Evolutionary conservation across 352 stramenopile genomes (phyloP), one percentile per base, ranked within the genome.

Genomic region (Hyaloperonospora brassicae): DNA sequence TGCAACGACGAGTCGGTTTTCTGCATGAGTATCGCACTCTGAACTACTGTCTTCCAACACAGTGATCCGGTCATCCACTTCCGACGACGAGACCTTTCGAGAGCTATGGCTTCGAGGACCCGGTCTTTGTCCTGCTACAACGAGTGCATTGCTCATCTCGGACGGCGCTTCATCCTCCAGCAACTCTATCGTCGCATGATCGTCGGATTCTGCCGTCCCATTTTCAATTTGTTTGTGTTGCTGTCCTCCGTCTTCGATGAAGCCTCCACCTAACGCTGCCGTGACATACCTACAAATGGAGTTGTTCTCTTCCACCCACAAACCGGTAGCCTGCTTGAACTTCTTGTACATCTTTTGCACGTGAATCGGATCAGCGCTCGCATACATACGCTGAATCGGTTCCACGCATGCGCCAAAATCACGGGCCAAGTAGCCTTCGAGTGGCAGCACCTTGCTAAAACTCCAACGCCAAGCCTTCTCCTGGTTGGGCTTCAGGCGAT

Each of bases 271-370:
- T 12, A 90, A 63, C 8, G 80, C 74, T 38, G 80, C 75, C 11
- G 74, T 81, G 22, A 89, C 81, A 59, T 93, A 80, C 17, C 71
- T 70, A 42, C 83, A 93, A 41, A 93, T 88, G 17, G 75, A 80
- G 43, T 63, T 90, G 61, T 93, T 93, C 64, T 93, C 83, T 41
- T 89, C 59, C 35, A 93, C 83, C 83, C 83, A 93, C 66, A 88
- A 73, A 9, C 83, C 83, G 14, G 83, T 90, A 13, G 79, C 79
- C 39, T 89, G 72, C 23, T 85, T 84, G 52, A 93, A 93, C 62
- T 93, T 78, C 64, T 88, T 85, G 61, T 86, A 88, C 73, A 93
- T 82, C 61, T 88, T 86, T 62, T 93, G 79, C 17, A 93, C 83
- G 40, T 89, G 77, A 27, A 81, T 31, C 5, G 83, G 83, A 38